These are phyloP conservation scores for Lachancea mirantina DNA, from an alignment of 805 yeast genomes.

Conservation along the genomic window DNA sequence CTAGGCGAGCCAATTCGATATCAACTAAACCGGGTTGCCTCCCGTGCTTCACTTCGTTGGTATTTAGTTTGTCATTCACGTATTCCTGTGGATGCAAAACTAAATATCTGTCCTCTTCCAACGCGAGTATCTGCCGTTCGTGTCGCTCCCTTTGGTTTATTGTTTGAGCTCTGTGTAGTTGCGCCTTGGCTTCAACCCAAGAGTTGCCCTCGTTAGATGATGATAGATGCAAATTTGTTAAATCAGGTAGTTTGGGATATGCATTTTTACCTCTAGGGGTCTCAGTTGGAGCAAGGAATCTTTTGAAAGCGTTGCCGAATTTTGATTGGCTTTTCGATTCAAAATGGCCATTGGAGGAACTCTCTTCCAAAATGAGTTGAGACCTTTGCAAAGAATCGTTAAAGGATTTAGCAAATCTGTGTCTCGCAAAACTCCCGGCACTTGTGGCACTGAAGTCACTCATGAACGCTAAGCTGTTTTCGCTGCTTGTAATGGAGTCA, in stretches of 20 bases:
- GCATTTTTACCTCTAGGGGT: conserved; percentile 13
- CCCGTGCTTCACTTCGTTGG: conserved; percentile 38
- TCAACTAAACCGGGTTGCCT: conserved; percentile 25
- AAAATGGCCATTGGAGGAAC: not conserved
- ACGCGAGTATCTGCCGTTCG: conserved; percentile 55
- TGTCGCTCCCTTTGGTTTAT: conserved; percentile 62
- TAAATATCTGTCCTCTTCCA: conserved; percentile 53
- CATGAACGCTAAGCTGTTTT: conserved; percentile 36
- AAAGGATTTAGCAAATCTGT: conserved; percentile 45
- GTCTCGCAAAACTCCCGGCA: conserved; percentile 79
- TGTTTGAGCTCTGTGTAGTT: conserved; percentile 66
- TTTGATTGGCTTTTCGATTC: conserved; percentile 19
- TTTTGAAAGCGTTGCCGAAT: conserved; percentile 29
- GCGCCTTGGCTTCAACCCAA: conserved; percentile 52
- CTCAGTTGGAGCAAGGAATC: conserved; percentile 23
- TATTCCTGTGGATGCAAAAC: conserved; percentile 56
- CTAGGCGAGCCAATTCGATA: conserved; percentile 28
- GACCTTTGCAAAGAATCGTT: conserved; percentile 25
- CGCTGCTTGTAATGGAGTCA: conserved; percentile 39
- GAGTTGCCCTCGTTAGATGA: conserved; percentile 36
- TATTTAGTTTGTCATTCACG: conserved; percentile 37
- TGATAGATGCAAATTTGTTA: conserved; percentile 19
- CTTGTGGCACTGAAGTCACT: conserved; percentile 81
- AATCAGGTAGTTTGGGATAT: conserved; percentile 27
- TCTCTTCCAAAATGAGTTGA: conserved; percentile 11